Conservation (phyloP, 2,329 filamentous ascomycete species). For the Fusarium miscanthi region DNA sequence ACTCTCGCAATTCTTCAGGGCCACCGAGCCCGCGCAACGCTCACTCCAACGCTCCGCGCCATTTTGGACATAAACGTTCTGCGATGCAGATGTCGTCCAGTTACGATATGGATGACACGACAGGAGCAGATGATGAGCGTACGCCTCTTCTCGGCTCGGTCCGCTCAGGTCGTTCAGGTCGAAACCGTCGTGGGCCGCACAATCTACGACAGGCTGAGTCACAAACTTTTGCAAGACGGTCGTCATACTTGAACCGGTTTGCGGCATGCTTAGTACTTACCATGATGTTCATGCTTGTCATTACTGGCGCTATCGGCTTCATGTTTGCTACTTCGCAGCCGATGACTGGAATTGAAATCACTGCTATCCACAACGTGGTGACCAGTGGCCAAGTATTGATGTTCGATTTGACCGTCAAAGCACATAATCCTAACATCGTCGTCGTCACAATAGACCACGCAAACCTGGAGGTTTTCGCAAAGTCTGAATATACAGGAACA, state of each 20-base stretch:
- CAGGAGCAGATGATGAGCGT: slow-evolving; percentile 85
- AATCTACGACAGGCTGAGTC: slow-evolving; percentile 79
- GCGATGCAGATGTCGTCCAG: slow-evolving; percentile 69
- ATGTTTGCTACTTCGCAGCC: slow-evolving; percentile 93
- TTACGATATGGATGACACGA: slow-evolving; percentile 85
- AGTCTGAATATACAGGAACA: slow-evolving; percentile 86
- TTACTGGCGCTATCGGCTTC: slow-evolving; percentile 88
- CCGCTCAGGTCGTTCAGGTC: slow-evolving; percentile 68
- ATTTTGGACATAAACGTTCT: slow-evolving; percentile 58
- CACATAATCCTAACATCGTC: slow-evolving; percentile 93
- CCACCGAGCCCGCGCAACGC: slow-evolving; percentile 76
- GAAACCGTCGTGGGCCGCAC: slow-evolving; percentile 65
- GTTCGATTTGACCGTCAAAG: slow-evolving; percentile 88
- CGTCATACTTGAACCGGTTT: slow-evolving; percentile 76
- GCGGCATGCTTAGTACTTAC: slow-evolving; percentile 90
- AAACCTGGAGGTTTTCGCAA: slow-evolving; percentile 93
- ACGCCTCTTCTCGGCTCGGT: slow-evolving; percentile 78
- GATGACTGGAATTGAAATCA: slow-evolving; percentile 80
- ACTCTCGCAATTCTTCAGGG: slow-evolving; percentile 70
- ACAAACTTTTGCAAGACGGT: slow-evolving; percentile 71
- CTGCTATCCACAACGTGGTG: slow-evolving; percentile 87
- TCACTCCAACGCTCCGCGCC: slow-evolving; percentile 49
- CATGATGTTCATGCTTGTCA: slow-evolving; percentile 81
- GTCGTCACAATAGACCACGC: slow-evolving; percentile 86
- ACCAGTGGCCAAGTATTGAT: slow-evolving; percentile 96